Evolutionary conservation across 2,329 filamentous ascomycete species (phyloP).

Genomic region (Didymosphaeria variabile): DNA sequence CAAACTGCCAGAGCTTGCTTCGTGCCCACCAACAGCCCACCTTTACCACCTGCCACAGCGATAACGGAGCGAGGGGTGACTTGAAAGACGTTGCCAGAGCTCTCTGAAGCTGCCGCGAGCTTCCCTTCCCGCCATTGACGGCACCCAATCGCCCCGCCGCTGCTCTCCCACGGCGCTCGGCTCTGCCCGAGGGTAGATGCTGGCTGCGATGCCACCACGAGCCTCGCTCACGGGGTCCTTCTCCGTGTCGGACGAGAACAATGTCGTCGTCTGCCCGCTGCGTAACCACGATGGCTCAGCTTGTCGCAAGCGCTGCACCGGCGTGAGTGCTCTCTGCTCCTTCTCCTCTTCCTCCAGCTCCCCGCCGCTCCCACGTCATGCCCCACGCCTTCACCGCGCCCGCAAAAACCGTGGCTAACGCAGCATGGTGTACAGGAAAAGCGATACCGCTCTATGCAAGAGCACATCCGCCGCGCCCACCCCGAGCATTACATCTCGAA

Average conservation of each 20-base stretch:
- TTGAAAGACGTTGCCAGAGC: slow-evolving; percentile 13
- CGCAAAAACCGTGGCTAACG: slow-evolving; percentile 38
- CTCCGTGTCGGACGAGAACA: slow-evolving; percentile 89
- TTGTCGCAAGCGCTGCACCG: slow-evolving; percentile 96
- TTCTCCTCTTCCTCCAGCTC: slow-evolving; percentile 2
- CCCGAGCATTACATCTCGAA: slow-evolving; percentile 98
- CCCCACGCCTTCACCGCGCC: slow-evolving; percentile 18
- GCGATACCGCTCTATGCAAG: slow-evolving; percentile 97
- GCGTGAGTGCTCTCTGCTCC: slow-evolving; percentile 73
- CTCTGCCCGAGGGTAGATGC: slow-evolving; percentile 48
- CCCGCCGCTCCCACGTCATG: slow-evolving; percentile 32
- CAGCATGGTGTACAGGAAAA: slow-evolving; percentile 73
- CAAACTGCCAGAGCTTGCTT: slow-evolving; percentile 28
- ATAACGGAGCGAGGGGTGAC: background rate
- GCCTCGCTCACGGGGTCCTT: slow-evolving; percentile 88
- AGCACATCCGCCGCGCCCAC: slow-evolving; percentile 97
- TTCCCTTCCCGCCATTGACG: slow-evolving; percentile 23
- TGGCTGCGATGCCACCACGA: slow-evolving; percentile 82
- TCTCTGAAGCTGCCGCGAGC: slow-evolving; percentile 22
- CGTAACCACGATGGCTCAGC: slow-evolving; percentile 95
- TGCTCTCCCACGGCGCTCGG: slow-evolving; percentile 21
- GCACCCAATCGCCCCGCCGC: slow-evolving; percentile 11
- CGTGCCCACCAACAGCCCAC: slow-evolving; percentile 16
- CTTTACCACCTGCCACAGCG: slow-evolving; percentile 7
- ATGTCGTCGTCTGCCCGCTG: slow-evolving; percentile 96